Percentiles rank a stretch among this genome's conserved stretches.
Evolutionary conservation across 2,329 filamentous ascomycete species (phyloP).

Genomic region (Eutypa lata): DNA sequence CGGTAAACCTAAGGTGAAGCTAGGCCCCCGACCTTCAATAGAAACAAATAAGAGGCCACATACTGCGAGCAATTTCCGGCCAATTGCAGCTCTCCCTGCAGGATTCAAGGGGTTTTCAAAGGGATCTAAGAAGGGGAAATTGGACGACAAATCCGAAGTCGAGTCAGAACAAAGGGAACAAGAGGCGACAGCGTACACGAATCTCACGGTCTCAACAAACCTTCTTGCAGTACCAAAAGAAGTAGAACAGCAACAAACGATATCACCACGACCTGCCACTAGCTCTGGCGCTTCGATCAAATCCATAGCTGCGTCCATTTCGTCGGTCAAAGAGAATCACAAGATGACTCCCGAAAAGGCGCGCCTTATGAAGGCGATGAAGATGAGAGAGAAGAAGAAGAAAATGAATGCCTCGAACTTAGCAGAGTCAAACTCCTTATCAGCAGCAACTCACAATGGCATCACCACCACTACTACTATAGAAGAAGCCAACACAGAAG

Average conservation of each 20-base stretch:
- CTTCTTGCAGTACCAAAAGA: slow-evolving; percentile 30
- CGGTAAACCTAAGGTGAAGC: slow-evolving; percentile 78
- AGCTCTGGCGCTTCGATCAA: slow-evolving; percentile 45
- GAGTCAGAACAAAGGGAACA: slow-evolving; percentile 31
- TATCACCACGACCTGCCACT: slow-evolving; percentile 38
- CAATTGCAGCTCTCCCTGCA: slow-evolving; percentile 75
- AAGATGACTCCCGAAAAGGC: slow-evolving; percentile 83
- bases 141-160: slow-evolving; percentile 25
- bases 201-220: slow-evolving; percentile 32
- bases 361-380: slow-evolving; percentile 88
- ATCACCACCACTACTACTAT: slow-evolving; percentile 17
- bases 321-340: slow-evolving; percentile 38
- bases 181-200: slow-evolving; percentile 33
- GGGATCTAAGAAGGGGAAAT: slow-evolving; percentile 44
- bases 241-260: slow-evolving; percentile 28
- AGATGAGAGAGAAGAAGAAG: slow-evolving; percentile 80
- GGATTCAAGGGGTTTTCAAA: slow-evolving; percentile 71
- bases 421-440: slow-evolving; percentile 22
- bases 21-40: slow-evolving; percentile 78
- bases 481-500: slow-evolving; percentile 17
- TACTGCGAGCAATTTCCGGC: slow-evolving; percentile 61
- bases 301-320: slow-evolving; percentile 39
- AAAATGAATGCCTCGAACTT: slow-evolving; percentile 34
- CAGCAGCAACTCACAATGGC: slow-evolving; percentile 18
- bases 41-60: slow-evolving; percentile 61